These are phyloP conservation scores for Leccinum sublutescens DNA, from an alignment of 768 basidiomycete genomes.

Conservation along the genomic window DNA sequence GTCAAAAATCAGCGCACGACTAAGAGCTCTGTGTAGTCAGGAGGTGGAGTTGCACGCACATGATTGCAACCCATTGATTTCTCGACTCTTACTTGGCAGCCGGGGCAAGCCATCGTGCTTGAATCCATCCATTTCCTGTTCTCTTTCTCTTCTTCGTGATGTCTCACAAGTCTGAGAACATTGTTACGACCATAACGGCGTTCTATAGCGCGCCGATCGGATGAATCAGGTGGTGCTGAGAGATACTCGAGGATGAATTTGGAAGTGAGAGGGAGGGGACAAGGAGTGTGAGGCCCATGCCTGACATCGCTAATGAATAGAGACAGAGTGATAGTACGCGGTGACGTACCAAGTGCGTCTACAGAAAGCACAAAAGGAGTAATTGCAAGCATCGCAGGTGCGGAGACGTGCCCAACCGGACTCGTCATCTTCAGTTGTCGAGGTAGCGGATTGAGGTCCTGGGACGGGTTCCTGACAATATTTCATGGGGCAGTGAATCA, in stretches of 20 bases:
- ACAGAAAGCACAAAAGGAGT: conserved; percentile 84
- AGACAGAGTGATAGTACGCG: not conserved
- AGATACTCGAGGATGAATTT: conserved; percentile 68
- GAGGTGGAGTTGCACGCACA: conserved; percentile 43
- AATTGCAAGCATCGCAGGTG: conserved; percentile 66
- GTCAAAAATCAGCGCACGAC: not conserved
- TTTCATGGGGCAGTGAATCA: conserved; percentile 76
- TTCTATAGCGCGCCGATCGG: conserved; percentile 53
- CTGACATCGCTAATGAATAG: conserved; percentile 36
- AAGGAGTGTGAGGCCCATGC: conserved; percentile 79
- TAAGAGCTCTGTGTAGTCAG: not conserved
- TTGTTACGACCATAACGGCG: conserved; percentile 60
- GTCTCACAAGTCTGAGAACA: conserved; percentile 56
- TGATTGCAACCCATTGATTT: conserved; percentile 86
- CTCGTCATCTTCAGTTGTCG: conserved; percentile 41
- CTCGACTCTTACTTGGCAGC: conserved; percentile 70
- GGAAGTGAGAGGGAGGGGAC: conserved; percentile 67
- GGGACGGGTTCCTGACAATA: conserved; percentile 81
- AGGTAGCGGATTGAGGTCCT: conserved; percentile 41
- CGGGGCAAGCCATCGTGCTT: conserved; percentile 70
- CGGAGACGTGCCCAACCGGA: conserved; percentile 72
- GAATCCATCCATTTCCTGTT: conserved; percentile 71
- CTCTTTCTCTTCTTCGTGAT: conserved; percentile 70
- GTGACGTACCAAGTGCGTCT: conserved; percentile 66
- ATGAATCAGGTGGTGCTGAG: conserved; percentile 50